Conservation (phyloP, 306 rosid species). For the Trifolium pratense region DNA sequence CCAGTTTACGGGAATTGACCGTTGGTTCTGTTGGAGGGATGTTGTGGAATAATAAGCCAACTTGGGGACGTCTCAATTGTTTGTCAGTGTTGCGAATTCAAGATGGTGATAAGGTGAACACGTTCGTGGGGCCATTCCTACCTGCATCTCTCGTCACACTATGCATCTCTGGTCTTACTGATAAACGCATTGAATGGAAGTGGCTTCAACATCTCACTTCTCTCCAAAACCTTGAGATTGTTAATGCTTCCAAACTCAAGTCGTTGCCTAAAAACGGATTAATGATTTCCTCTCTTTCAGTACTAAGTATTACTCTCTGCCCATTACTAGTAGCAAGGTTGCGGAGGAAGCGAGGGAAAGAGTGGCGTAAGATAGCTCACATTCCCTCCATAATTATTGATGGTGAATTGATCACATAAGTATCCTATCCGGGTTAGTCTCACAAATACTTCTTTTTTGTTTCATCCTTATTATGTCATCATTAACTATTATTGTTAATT, state of each 20-base stretch:
- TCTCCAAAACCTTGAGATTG: constrained; percentile 13
- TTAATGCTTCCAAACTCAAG: not conserved
- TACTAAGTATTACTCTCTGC: not conserved
- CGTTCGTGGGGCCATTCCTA: not conserved
- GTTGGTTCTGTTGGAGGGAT: no score
- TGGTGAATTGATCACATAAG: not conserved
- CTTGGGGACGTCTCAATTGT: no score
- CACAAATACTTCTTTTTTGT: not conserved
- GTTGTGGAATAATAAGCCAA: no score
- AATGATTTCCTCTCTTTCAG: not conserved
- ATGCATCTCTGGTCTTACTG: not conserved
- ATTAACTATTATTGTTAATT: not conserved
- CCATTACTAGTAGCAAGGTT: not conserved
- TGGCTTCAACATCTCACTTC: not conserved
- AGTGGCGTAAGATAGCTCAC: constrained; percentile 21
- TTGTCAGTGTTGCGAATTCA: no score
- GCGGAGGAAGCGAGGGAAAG: not conserved
- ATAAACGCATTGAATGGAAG: not conserved
- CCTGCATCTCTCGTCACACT: not conserved
- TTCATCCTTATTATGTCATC: not conserved
- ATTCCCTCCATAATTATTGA: constrained; percentile 13
- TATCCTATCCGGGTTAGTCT: not conserved
- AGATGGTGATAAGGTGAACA: not conserved
- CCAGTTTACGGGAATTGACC: no score
- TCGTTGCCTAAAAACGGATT: constrained; percentile 9